Percentiles rank a stretch among this genome's conserved stretches.
Evolutionary conservation across 257 asterid genomes (phyloP).

Genomic region (Fraxinus cuspidata): DNA sequence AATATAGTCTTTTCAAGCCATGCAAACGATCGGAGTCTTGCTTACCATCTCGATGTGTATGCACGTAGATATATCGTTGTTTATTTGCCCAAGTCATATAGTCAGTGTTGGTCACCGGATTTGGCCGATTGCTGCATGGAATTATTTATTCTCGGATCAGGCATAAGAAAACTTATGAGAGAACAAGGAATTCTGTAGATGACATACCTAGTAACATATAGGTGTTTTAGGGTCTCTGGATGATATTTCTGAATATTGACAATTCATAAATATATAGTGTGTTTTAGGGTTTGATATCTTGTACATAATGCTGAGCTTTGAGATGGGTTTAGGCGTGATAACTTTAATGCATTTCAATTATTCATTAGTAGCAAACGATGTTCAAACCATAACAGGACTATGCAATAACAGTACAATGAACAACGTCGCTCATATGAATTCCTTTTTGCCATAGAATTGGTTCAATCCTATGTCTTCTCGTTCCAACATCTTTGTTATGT

Average conservation of each 20-base stretch:
- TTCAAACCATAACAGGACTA: no score
- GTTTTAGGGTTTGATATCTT: no score
- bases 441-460: no score
- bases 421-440: no score
- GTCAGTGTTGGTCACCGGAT: constrained; percentile 14
- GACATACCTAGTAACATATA: neutral
- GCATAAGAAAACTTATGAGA: neutral
- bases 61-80: neutral
- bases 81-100: neutral
- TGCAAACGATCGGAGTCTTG: neutral
- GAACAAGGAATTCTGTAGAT: neutral
- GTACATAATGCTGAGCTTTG: neutral
- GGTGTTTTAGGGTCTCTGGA: neutral
- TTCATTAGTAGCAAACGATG: no score
- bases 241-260: no score
- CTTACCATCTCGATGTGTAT: neutral
- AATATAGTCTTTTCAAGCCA: neutral
- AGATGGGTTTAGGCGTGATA: neutral
- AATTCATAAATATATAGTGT: no score
- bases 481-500: no score
- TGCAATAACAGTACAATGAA: no score
- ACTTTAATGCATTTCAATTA: no score
- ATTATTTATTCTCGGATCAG: neutral
- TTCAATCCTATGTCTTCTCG: no score
- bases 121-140: neutral